phyloP scores from a whole-genome alignment of 306 rosid genomes.

The Trichosanthes cucumerina region DNA sequence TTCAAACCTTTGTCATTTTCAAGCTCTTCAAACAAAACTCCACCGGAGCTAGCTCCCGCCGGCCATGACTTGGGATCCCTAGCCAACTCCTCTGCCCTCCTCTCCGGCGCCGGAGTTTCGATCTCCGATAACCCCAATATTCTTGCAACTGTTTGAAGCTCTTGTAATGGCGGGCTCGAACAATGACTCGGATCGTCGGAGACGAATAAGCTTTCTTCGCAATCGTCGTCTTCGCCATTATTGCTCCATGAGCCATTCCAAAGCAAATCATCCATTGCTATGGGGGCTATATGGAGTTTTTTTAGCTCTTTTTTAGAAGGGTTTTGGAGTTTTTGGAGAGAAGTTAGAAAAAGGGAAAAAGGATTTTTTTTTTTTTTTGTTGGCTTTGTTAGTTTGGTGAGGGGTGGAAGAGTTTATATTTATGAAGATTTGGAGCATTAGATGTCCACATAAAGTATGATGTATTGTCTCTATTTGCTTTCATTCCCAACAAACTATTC shows the following conservation, averaged over 20 bases:
- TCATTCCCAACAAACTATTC: background rate
- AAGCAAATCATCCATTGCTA: conserved; percentile 39
- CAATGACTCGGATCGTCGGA: background rate
- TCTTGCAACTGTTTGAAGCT: background rate
- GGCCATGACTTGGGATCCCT: background rate
- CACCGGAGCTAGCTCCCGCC: background rate
- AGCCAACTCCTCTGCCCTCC: background rate
- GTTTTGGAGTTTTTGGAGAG: background rate
- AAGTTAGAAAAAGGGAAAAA: conserved; percentile 7
- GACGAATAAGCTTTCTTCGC: background rate
- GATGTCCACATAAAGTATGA: conserved; percentile 15
- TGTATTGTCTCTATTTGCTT: background rate
- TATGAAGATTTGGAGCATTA: conserved; percentile 60
- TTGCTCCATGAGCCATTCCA: conserved; percentile 34
- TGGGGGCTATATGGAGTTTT: background rate
- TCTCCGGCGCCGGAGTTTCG: background rate
- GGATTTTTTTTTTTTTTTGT: background rate
- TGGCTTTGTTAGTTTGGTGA: conserved; percentile 49
- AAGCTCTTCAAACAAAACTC: background rate
- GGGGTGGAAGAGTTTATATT: conserved; percentile 34
- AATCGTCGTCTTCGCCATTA: background rate
- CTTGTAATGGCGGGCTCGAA: background rate
- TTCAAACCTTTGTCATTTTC: background rate
- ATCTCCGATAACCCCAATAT: background rate
- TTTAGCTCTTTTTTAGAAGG: background rate